phyloP scores from a whole-genome alignment of 805 yeast genomes.

The Yarrowia sp. region DNA sequence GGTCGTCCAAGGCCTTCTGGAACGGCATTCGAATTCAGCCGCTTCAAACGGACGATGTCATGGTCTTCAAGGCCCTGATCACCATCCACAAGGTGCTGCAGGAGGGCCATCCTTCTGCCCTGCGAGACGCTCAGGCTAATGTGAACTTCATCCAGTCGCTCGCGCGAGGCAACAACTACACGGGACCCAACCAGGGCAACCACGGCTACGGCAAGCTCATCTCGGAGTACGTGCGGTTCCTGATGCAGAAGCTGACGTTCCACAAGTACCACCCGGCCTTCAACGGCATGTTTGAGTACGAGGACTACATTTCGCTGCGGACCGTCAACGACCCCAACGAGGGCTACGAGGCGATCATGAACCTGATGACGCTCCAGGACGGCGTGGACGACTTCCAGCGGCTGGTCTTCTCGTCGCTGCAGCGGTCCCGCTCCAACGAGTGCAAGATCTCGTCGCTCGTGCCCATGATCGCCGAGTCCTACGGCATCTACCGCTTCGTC shows the following conservation, averaged over 20 bases:
- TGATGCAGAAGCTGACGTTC: constrained; percentile 72
- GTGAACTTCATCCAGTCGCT: constrained; percentile 74
- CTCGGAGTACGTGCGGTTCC: constrained; percentile 67
- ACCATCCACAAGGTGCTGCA: constrained; percentile 89
- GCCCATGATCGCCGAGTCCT: constrained; percentile 86
- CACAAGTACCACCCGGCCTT: constrained; percentile 84
- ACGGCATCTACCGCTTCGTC: constrained; percentile 86
- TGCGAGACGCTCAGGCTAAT: constrained; percentile 77
- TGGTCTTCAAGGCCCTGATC: constrained; percentile 80
- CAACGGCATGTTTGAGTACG: constrained; percentile 94
- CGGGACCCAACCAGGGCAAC: constrained; percentile 26
- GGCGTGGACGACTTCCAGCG: constrained; percentile 74
- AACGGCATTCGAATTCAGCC: constrained; percentile 76
- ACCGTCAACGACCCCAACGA: constrained; percentile 92
- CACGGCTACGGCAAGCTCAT: constrained; percentile 65
- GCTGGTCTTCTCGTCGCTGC: constrained; percentile 68
- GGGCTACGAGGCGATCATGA: constrained; percentile 86
- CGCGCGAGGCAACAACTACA: constrained; percentile 43
- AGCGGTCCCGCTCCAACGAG: constrained; percentile 57
- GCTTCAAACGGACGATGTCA: constrained; percentile 75
- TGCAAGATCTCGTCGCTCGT: constrained; percentile 84
- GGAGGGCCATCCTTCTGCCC: constrained; percentile 89
- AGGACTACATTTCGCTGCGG: constrained; percentile 84
- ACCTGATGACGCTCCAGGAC: constrained; percentile 83
- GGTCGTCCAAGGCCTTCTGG: constrained; percentile 81